Percentiles rank a stretch among this genome's conserved stretches.
phyloP scores from a whole-genome alignment of 257 asterid genomes.

The Nicotiana tabacum region DNA sequence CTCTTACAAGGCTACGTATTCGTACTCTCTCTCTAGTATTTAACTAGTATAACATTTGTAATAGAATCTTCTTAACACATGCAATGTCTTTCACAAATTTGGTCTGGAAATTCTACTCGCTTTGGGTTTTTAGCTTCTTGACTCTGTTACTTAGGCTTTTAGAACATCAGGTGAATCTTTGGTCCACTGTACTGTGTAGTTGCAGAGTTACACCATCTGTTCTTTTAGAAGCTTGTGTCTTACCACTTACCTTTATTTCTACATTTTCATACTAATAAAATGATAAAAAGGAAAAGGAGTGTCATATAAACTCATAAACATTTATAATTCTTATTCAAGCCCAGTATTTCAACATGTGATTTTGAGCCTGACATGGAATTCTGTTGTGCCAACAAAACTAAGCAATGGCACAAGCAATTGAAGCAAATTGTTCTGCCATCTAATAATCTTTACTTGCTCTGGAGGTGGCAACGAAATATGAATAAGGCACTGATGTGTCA shows the following conservation, averaged over 20 bases:
- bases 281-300: not conserved
- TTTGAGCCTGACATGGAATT: not conserved
- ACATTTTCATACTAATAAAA: not conserved
- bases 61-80: not conserved
- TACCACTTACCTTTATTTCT: not conserved
- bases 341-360: not conserved
- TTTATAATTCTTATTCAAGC: not conserved
- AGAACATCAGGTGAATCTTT: not conserved
- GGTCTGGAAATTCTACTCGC: not conserved
- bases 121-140: not conserved
- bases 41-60: not conserved
- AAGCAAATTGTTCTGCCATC: not conserved
- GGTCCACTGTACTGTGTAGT: not conserved
- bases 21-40: not conserved
- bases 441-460: not conserved
- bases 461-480: not conserved
- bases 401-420: not conserved
- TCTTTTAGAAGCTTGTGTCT: not conserved
- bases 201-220: not conserved
- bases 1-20: not conserved
- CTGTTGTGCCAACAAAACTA: not conserved
- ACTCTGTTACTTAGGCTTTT: not conserved
- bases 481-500: not conserved
- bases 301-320: not conserved
- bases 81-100: not conserved